phyloP scores from a whole-genome alignment of 805 yeast species.

The Pichia gijzeniarum region DNA sequence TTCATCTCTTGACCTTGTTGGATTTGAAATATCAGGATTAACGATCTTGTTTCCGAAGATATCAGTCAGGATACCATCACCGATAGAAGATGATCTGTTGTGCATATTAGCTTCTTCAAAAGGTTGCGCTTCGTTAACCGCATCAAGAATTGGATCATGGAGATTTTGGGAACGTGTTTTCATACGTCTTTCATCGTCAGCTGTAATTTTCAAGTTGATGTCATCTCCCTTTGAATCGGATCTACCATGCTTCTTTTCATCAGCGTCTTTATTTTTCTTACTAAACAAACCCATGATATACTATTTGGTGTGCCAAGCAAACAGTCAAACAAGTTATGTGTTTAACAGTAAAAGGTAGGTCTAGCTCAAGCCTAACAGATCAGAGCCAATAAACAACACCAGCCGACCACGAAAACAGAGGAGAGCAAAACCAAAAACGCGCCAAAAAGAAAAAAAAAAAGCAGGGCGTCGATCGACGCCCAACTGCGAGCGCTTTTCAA shows the following conservation, averaged over 20 bases:
- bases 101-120: conserved; percentile 57
- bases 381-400: too few species aligned
- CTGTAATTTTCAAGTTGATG: conserved; percentile 34
- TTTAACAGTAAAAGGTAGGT: background rate
- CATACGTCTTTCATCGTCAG: conserved; percentile 46
- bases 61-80: conserved; percentile 54
- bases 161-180: conserved; percentile 63
- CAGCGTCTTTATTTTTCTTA: conserved; percentile 26
- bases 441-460: background rate
- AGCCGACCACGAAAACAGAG: too few species aligned
- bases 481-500: too few species aligned
- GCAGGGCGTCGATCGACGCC: background rate
- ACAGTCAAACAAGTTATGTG: too few species aligned
- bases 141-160: conserved; percentile 87
- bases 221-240: conserved; percentile 17
- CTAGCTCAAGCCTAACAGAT: too few species aligned
- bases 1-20: conserved; percentile 89
- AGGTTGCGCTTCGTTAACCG: conserved; percentile 95
- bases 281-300: conserved; percentile 41
- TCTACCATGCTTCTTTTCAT: conserved; percentile 10
- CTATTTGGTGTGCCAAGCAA: background rate
- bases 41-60: conserved; percentile 78
- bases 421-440: background rate
- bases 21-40: conserved; percentile 85
- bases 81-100: conserved; percentile 30